Base-by-base conservation (phyloP, 768 basidiomycete species). In the Phlebiopsis gigantea region DNA sequence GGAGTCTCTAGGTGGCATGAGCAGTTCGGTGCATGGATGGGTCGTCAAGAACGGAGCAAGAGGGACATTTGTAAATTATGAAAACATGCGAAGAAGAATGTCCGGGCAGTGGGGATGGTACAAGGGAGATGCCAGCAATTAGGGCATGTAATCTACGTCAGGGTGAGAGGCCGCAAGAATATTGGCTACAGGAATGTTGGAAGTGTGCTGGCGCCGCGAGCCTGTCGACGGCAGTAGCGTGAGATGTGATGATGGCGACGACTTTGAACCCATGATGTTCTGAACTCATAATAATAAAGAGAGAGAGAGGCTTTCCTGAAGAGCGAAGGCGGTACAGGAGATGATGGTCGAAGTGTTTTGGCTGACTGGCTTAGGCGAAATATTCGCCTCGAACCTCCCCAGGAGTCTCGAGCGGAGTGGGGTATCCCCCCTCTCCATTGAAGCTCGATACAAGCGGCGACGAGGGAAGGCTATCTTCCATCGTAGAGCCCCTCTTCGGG, bases 341-440 rank as follows among this genome's bases (percentile, higher is more conserved):
- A 39, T 39, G 34, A 8, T 26, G 47, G 29, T 12, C n/a, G 30
- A 48, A 29, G 47, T 29, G 28, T 48, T 24, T n/a, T n/a, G 25
- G 25, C 6, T 34, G 6, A 14, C 31, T 39, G 34, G 47, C 1
- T 48, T 48, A 48, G 9, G 47, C 47, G 43, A 54, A 54, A 28
- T 46, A 55, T 17, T 39, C 45, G 29, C 54, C 54, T 3, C 54
- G 54, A 9, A 55, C 45, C 21, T 46, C 45, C 8, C 54, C 54
- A 4, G 54, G 54, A 7, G 54, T 55, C 3, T 55, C 54, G 15
- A 55, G 45, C 19, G 54, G 26, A 8, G n/a, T 29, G 43, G 53
- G 42, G 30, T 55, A 55, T 55, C 45, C 3, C 39, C 50, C 29
- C 8, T 51, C 29, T 51, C 50, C 14, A 19, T n/a, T 12, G 31